These are phyloP conservation scores for Raffaelea arxii DNA, from an alignment of 2,329 filamentous ascomycete species.

Conservation along the genomic window DNA sequence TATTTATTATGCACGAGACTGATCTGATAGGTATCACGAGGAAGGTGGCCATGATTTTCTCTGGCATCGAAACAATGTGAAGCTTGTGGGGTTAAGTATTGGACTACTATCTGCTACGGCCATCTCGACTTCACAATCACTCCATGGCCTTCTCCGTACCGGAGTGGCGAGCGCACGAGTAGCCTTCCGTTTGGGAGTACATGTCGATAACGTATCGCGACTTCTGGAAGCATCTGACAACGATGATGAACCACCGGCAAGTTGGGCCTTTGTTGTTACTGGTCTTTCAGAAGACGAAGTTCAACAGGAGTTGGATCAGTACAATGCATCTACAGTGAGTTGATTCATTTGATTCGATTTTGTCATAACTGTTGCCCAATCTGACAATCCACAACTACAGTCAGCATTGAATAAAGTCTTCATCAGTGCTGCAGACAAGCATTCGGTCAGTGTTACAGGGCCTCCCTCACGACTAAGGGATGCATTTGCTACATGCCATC, in stretches of 20 bases:
- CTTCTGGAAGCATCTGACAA: constrained; percentile 28
- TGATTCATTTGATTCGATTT: background rate
- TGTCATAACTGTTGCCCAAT: too few species aligned
- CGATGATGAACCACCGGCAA: constrained; percentile 39
- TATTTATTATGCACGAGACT: too few species aligned
- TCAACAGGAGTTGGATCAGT: constrained; percentile 39
- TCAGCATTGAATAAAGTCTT: constrained; percentile 40
- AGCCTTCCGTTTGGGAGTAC: constrained; percentile 54
- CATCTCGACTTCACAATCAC: constrained; percentile 51
- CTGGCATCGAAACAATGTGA: constrained; percentile 37
- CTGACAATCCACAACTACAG: too few species aligned
- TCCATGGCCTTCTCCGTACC: constrained; percentile 52
- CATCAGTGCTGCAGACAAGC: constrained; percentile 43
- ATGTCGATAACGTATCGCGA: constrained; percentile 42
- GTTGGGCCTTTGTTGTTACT: constrained; percentile 58
- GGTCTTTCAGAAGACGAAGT: constrained; percentile 41
- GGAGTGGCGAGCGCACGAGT: constrained; percentile 55
- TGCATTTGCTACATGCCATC: constrained; percentile 28
- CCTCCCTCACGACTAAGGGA: constrained; percentile 44
- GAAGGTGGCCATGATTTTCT: constrained; percentile 47
- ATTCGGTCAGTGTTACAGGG: constrained; percentile 37
- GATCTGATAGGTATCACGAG: constrained; percentile 37
- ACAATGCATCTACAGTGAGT: constrained; percentile 44
- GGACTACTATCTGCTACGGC: constrained; percentile 60
- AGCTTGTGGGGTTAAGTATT: constrained; percentile 57